These are phyloP conservation scores for Lodderomyces beijingensis DNA, from an alignment of 1,139 yeast genomes.

Conservation along the genomic window DNA sequence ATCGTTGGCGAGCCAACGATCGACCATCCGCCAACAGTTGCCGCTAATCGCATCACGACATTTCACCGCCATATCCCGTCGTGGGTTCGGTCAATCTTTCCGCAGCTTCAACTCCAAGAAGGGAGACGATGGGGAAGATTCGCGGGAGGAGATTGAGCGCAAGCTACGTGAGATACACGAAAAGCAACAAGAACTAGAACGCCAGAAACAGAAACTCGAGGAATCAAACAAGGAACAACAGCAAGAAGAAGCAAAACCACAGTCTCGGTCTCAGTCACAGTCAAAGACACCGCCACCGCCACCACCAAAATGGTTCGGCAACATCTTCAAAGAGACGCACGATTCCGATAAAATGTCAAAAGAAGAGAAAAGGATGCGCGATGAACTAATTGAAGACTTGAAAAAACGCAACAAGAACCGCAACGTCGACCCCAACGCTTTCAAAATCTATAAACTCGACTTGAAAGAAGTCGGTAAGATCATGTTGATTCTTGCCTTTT, in stretches of 20 bases:
- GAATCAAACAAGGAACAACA: conserved; percentile 10
- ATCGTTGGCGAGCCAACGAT: background rate
- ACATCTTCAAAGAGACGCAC: too few species aligned
- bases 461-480: conserved; percentile 17
- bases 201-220: conserved; percentile 9
- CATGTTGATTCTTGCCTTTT: conserved; percentile 13
- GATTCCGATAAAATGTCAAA: too few species aligned
- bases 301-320: too few species aligned
- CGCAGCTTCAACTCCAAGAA: too few species aligned
- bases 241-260: conserved; percentile 9
- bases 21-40: background rate
- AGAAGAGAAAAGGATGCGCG: conserved; percentile 20
- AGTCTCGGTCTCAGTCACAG: conserved; percentile 4
- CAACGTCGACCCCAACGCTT: conserved; percentile 25
- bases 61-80: conserved; percentile 4
- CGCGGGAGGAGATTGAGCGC: conserved; percentile 1
- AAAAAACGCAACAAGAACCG: conserved; percentile 29
- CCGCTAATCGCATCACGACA: conserved; percentile 2
- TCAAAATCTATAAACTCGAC: conserved; percentile 30
- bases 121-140: too few species aligned
- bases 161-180: too few species aligned
- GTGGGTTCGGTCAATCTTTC: conserved; percentile 4
- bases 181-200: conserved; percentile 8
- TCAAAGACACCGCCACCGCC: too few species aligned
- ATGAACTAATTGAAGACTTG: conserved; percentile 33